These are phyloP conservation scores for Capronia americana DNA, from an alignment of 2,329 filamentous ascomycete species.

Conservation along the genomic window DNA sequence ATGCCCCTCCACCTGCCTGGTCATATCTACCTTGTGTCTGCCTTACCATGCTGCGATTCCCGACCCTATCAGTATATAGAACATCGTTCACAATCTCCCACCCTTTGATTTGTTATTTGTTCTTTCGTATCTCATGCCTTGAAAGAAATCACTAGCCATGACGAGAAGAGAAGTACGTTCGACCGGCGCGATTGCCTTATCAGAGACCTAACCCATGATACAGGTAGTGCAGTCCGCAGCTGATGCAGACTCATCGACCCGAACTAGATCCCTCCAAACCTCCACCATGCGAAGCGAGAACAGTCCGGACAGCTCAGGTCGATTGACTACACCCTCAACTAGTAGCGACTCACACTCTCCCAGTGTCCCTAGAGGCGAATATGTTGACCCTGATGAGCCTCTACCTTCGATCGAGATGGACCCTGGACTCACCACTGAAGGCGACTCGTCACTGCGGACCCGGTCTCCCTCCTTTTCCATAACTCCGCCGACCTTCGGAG, in stretches of 20 bases:
- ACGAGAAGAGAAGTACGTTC: slow-evolving; percentile 10
- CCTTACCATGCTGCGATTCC: background rate
- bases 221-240: slow-evolving; percentile 2
- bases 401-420: slow-evolving; percentile 14
- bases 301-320: slow-evolving; percentile 3
- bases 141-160: slow-evolving; percentile 2
- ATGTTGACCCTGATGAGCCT: slow-evolving; percentile 5
- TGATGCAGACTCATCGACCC: slow-evolving; percentile 7
- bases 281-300: slow-evolving; percentile 3
- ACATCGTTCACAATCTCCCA: slow-evolving; percentile 7
- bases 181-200: slow-evolving; percentile 2
- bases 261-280: background rate
- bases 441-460: slow-evolving; percentile 12
- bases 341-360: slow-evolving; percentile 12
- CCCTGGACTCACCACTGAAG: slow-evolving; percentile 10
- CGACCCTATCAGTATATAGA: slow-evolving; percentile 10
- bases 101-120: slow-evolving; percentile 13
- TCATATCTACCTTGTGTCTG: background rate
- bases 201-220: slow-evolving; percentile 5
- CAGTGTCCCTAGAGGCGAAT: background rate
- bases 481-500: background rate
- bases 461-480: slow-evolving; percentile 16
- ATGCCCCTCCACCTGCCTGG: too few species aligned
- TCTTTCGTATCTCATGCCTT: slow-evolving; percentile 5
- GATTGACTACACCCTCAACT: slow-evolving; percentile 12